Evolutionary conservation across 805 yeast genomes (phyloP), one percentile per base, ranked within the genome.

Genomic region (Diddensiella transvaalensis): DNA sequence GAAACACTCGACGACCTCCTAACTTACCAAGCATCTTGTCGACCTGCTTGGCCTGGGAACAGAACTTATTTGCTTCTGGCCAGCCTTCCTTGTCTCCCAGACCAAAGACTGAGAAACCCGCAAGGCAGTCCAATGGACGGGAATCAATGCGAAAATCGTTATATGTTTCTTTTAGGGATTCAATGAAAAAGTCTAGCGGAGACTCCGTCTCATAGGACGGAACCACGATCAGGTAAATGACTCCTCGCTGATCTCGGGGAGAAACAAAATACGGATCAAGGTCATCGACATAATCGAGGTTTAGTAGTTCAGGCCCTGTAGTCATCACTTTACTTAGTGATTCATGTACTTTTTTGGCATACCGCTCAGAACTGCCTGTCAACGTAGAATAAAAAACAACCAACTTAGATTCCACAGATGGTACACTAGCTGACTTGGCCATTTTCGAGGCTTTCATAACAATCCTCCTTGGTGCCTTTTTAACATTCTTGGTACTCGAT

Each of bases 181-280:
- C 95, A 48, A 89, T 69, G 64, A 88, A 87, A 61, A 80, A 90
- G 65, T 89, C 97, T 26, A 90, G 74, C 11, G 97, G 96, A 1
- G 95, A 86, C 64, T 89, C 97, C 0, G 90, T 85, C 55, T 88
- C 96, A 62, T 89, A 89, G 0, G 96, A 87, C 1, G 97, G 97
- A 26, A 89, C 71, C 13, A 89, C 87, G 50, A 89, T 55, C 32
- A 90, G 62, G 59, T 87, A 89, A 36, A 77, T 67, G 47, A 80
- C 75, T 3, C 65, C 65, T 23, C 57, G 46, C 30, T 58, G 51
- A 21, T 49, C 48, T 10, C 54, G 52, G 3, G 95, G 95, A 8
- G 80, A 74, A 41, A 87, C 72, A 62, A 89, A 89, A 64, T 78
- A 89, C 50, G 85, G 85, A 59, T 90, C 97, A 45, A 87, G 68